phyloP scores from a whole-genome alignment of 768 basidiomycete species.

The Mrakia frigida region DNA sequence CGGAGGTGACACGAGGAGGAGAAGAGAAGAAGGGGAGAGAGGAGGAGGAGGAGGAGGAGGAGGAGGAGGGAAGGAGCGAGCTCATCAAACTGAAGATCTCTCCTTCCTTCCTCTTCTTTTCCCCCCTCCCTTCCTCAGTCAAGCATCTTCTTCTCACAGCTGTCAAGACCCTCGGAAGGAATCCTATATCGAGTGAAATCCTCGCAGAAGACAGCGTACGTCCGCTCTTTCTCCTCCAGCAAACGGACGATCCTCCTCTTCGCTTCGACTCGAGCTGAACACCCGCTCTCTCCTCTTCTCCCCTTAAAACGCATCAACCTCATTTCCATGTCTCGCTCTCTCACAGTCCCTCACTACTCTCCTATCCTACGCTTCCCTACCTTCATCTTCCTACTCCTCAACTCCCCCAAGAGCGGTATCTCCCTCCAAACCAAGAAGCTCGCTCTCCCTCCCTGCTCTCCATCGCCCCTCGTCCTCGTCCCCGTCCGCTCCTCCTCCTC shows the following conservation, averaged over 20 bases:
- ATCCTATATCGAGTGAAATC: conserved; percentile 31
- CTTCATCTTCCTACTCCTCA: not conserved
- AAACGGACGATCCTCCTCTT: not conserved
- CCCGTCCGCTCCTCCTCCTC: not conserved
- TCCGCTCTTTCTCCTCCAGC: not conserved
- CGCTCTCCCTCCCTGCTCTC: conserved; percentile 9
- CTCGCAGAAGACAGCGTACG: conserved; percentile 28
- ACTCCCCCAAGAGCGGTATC: not conserved
- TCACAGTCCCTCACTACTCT: conserved; percentile 21
- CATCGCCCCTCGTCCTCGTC: conserved; percentile 27
- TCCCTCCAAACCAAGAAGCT: conserved; percentile 21
- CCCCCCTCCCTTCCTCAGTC: conserved; percentile 38
- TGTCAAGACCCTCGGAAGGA: conserved; percentile 36
- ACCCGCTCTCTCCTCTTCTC: not conserved
- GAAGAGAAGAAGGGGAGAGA: not conserved
- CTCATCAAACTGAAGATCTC: not conserved
- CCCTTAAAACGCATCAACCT: not conserved
- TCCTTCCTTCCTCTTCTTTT: not conserved
- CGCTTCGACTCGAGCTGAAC: too few species aligned
- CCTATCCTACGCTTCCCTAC: conserved; percentile 16
- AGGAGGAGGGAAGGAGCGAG: not conserved
- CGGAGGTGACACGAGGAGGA: not conserved
- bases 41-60: not conserved
- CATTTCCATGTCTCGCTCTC: not conserved
- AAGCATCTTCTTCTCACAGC: conserved; percentile 28